Base-by-base conservation (phyloP, 345 rosid species). In the Rhodamnia argentea region DNA sequence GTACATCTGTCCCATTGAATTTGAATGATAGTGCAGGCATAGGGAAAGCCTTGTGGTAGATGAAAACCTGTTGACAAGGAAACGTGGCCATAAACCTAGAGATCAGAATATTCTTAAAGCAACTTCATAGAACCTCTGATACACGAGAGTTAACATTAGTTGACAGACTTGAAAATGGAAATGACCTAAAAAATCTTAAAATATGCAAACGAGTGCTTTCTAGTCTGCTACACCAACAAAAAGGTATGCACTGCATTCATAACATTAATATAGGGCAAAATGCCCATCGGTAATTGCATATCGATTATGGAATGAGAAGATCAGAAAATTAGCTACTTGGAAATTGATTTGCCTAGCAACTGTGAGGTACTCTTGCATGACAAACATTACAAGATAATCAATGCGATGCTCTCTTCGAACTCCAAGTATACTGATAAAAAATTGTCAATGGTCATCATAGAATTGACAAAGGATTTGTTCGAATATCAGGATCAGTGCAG, bases 41-140 rank as follows among this genome's bases (percentile, higher is more conserved):
- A 5, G 99, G 98, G 88, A 97, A 96, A 78, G 99, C 98, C 90
- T 96, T 97, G 89, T 97, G 99, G 92, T 96, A 96, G 85, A 97
- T 89, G 84, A 91, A 94, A 74, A 96, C 99, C 99, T 97, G 90
- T 81, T 59, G 84, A 70, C 42, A 87, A 70, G 84, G 44, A 62
- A 86, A 86, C 52, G 37, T 27, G 32, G 76, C 26, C 18, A 8
- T 81, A 57, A 60, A 26, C 82, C 60, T 5, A 23, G 24, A 11
- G 54, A 13, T 42, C 13, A 85, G 20, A 52, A 42, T 7, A 37
- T 13, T 15, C 55, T 44, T 4, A 32, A 9, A 70, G 83, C 14
- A 74, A 37, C 18, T 85, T 10, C 59, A 64, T 15, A 64, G 42
- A 64, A 29, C 76, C 29, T 62, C 11, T 62, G 75, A 62, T 32